Base-by-base conservation (phyloP, 2,329 filamentous ascomycete genomes). In the Coniochaeta ligniaria region DNA sequence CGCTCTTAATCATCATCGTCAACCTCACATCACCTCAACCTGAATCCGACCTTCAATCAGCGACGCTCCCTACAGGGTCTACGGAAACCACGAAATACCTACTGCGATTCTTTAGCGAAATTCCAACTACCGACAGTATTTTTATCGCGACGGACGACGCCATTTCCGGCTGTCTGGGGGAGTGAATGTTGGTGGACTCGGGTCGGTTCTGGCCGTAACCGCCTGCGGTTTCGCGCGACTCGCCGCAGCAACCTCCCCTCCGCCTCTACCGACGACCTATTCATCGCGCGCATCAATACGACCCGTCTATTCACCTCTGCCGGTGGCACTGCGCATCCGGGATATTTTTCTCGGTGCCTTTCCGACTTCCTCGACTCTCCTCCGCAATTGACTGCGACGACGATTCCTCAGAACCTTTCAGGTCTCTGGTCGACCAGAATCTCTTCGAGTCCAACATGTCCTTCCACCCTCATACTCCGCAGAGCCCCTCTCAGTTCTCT, bases 401-500 rank as follows among this genome's bases (percentile, higher is more conserved):
- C 41, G 20, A 33, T 12, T 58, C 22, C 47, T 33, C 26, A n/a
- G 16, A 35, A 36, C 17, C 55, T 26, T 28, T 41, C 47, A 59
- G 41, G 52, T 55, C 52, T 59, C 63, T 62, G 64, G 64, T 64
- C 61, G 60, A 45, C 55, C 28, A n/a, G n/a, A n/a, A 60, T 60
- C 36, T 43, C 60, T 45, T 63, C 60, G 47, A 59, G 45, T 64
- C 64, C 76, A 82, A 74, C 73, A 87, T 87, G 84, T 85, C 83
- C 76, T 86, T 83, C 79, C 84, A 87, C 73, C 85, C 85, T 68
- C 84, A 84, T 69, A 88, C 85, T 67, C 85, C 85, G 71, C 84
- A 87, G 78, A 88, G 85, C 72, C 85, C 85, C 71, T 86, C 83
- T 71, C 82, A 85, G 71, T 78, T 80, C 70, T 85, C 82, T 66